These are phyloP conservation scores for Monilinia aucupariae DNA, from an alignment of 2,329 filamentous ascomycete genomes.

Conservation along the genomic window DNA sequence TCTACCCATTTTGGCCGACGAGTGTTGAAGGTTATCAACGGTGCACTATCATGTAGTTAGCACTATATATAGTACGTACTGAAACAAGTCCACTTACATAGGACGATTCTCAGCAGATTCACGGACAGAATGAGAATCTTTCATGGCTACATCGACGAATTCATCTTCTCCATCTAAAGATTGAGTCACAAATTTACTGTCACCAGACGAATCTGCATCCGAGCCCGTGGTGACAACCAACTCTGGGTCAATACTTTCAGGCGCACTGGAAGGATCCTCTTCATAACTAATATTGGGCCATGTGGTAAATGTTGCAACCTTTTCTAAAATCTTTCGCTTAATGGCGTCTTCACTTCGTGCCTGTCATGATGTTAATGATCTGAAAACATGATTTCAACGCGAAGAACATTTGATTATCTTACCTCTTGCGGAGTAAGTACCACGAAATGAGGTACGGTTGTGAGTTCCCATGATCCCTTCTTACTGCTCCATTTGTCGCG, in stretches of 20 bases:
- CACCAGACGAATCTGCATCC: constrained; percentile 61
- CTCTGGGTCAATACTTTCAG: constrained; percentile 59
- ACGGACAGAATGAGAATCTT: constrained; percentile 44
- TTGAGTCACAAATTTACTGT: constrained; percentile 65
- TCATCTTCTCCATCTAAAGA: constrained; percentile 87
- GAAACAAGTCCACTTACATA: background rate
- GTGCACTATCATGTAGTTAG: constrained; percentile 12
- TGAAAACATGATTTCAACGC: background rate
- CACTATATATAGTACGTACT: background rate
- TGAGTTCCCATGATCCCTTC: constrained; percentile 35
- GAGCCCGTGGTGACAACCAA: constrained; percentile 60
- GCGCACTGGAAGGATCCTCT: constrained; percentile 38
- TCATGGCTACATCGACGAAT: constrained; percentile 85
- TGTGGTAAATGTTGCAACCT: constrained; percentile 71
- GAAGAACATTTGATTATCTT: constrained; percentile 24
- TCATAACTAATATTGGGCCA: constrained; percentile 51
- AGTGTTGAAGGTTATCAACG: constrained; percentile 25
- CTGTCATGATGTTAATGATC: constrained; percentile 28
- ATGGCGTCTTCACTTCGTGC: constrained; percentile 62
- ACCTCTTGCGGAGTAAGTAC: constrained; percentile 70
- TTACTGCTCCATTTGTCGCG: constrained; percentile 24
- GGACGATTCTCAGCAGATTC: constrained; percentile 14
- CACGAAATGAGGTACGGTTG: constrained; percentile 59
- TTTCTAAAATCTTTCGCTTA: constrained; percentile 71
- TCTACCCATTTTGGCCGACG: constrained; percentile 49